A percentile compares a stretch with the other conserved stretches of the same genome.
phyloP scores from a whole-genome alignment of 2,329 filamentous ascomycete species.

The Botrytis paeoniae region DNA sequence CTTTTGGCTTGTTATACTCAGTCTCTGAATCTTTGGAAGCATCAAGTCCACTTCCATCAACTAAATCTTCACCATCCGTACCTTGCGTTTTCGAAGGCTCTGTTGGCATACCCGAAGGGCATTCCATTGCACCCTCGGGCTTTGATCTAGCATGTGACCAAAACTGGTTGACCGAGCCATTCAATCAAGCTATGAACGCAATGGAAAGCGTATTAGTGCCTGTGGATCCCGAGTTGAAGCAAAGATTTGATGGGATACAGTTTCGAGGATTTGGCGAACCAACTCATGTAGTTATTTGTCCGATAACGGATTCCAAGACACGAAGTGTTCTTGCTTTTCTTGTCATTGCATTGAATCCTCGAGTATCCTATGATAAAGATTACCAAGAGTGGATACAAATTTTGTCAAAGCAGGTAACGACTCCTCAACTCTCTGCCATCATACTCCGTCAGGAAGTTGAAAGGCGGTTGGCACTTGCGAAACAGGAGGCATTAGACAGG shows the following conservation, averaged over 20 bases:
- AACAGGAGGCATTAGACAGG: constrained; percentile 61
- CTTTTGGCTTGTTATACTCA: constrained; percentile 74
- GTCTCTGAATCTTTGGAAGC: constrained; percentile 69
- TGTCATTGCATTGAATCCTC: constrained; percentile 58
- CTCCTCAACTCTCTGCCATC: constrained; percentile 62
- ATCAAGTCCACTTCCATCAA: constrained; percentile 51
- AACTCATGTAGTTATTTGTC: constrained; percentile 69
- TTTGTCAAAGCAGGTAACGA: constrained; percentile 56
- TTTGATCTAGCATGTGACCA: constrained; percentile 71
- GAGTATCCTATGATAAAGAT: constrained; percentile 73
- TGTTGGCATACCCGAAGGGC: constrained; percentile 63
- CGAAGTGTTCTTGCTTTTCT: constrained; percentile 49
- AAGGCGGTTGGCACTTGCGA: neutral
- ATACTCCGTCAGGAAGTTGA: constrained; percentile 45
- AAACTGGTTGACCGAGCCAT: constrained; percentile 73
- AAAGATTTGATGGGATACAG: constrained; percentile 62
- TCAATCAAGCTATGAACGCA: constrained; percentile 56
- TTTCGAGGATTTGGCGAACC: constrained; percentile 67
- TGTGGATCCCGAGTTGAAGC: constrained; percentile 54
- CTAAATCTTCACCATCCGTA: neutral
- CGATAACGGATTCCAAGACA: constrained; percentile 73
- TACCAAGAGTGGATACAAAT: constrained; percentile 48
- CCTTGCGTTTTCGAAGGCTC: constrained; percentile 68
- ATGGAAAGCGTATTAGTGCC: constrained; percentile 61
- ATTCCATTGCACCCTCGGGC: constrained; percentile 66